Base-by-base conservation (phyloP, 2,329 filamentous ascomycete genomes). In the Ceratocystis eucalypticola region DNA sequence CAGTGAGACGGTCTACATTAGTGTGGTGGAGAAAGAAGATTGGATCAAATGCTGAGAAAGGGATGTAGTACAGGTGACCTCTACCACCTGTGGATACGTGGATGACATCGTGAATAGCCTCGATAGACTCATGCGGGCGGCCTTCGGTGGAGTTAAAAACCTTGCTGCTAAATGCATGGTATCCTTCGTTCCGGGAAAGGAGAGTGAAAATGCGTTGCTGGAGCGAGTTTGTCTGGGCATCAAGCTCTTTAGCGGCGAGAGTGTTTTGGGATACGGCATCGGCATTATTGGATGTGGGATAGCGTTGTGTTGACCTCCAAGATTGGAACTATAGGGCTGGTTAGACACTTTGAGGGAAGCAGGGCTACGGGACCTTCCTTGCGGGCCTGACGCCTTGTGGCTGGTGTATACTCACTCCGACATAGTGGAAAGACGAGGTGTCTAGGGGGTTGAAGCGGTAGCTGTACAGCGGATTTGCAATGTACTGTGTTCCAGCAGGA, bases 11-110 rank as follows among this genome's bases (percentile, higher is more conserved):
- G 72, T 95, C 90, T 6, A 91, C 82, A 74, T 88, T 91, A 69
- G 80, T 77, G 71, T 93, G 89, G 71, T 93, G 88, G 7, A 93
- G 76, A 75, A 87, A 89, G 75, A 93, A 92, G 12, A 89, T 77
- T 0, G 89, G 89, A 72, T 95, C 90, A 72, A 90, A 95, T 0
- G 87, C 83, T 1, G 89, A 88, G 70, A 88, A 87, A 20, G 85
- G 83, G 41, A 86, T 84, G 73, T 83, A 88, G 53, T 81, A 83
- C 83, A 88, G 88, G 71, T 90, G 87, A 1, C 88, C 87, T 45
- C 80, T 79, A 67, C 75, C 78, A 41, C 82, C 88, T 2, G 81
- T 78, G 62, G 81, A 78, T 41, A 80, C 80, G 70, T 88, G 85
- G 48, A 88, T 78, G 10, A 80, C 79, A 71, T 88, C 84, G 70